Conservation (phyloP, 140 eudicot genomes). For the Erigeron philadelphicus region DNA sequence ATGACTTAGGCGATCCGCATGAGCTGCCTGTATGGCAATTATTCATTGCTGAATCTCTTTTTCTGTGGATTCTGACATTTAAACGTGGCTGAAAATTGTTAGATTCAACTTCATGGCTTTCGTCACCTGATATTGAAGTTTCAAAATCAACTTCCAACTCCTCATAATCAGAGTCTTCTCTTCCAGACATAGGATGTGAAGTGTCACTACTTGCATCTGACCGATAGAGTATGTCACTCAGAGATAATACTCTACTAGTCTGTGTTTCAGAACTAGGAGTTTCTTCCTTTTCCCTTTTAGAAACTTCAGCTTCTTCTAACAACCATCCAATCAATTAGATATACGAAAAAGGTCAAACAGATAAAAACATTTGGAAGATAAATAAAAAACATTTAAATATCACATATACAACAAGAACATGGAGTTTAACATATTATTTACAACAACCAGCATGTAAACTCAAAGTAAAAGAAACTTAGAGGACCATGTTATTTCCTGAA, state of each 20-base stretch:
- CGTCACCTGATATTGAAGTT: slow-evolving; percentile 70
- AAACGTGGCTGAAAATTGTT: slow-evolving; percentile 48
- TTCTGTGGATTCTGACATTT: slow-evolving; percentile 56
- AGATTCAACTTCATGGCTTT: slow-evolving; percentile 53
- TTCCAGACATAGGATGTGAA: slow-evolving; percentile 60
- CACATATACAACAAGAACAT: too few relatives aligned
- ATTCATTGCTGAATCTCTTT: slow-evolving; percentile 37
- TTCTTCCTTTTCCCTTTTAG: slow-evolving; percentile 42
- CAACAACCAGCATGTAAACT: too few relatives aligned
- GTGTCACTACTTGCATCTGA: slow-evolving; percentile 70
- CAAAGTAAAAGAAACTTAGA: too few relatives aligned
- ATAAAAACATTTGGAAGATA: background rate
- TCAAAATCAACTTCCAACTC: slow-evolving; percentile 81
- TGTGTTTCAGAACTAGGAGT: slow-evolving; percentile 40
- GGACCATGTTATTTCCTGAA: too few relatives aligned
- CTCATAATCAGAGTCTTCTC: slow-evolving; percentile 84
- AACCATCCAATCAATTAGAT: slow-evolving; percentile 4
- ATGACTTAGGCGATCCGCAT: slow-evolving; percentile 44
- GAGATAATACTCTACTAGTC: slow-evolving; percentile 49
- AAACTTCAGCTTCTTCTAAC: slow-evolving; percentile 53
- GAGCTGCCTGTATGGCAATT: slow-evolving; percentile 47
- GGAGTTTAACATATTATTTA: too few relatives aligned
- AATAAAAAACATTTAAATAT: too few relatives aligned
- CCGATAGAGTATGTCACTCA: slow-evolving; percentile 70
- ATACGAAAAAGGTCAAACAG: background rate